phyloP scores from a whole-genome alignment of 257 asterid species.

The Plantago ovata region DNA sequence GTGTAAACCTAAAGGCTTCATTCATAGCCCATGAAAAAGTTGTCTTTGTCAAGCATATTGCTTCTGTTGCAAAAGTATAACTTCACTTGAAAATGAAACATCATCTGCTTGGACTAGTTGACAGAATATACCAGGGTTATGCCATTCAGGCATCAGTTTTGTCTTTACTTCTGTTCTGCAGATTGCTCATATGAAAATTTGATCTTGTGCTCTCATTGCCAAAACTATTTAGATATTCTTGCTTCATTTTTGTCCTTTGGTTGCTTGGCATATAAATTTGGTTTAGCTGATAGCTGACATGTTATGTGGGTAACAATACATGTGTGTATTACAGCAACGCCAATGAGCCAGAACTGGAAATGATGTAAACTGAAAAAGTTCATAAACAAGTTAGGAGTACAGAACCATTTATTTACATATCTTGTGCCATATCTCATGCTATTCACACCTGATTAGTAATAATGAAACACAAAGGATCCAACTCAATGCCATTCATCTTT shows the following conservation, averaged over 20 bases:
- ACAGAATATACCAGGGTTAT: not conserved
- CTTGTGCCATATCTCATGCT: not conserved
- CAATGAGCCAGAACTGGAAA: too few relatives aligned
- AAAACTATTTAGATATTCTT: too few relatives aligned
- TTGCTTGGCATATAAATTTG: too few relatives aligned
- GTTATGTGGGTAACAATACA: too few relatives aligned
- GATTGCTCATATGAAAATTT: too few relatives aligned
- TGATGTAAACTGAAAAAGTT: too few relatives aligned
- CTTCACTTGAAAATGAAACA: not conserved
- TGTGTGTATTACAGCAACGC: too few relatives aligned
- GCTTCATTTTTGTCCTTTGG: too few relatives aligned
- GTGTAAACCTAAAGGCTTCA: constrained; percentile 16
- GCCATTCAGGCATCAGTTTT: not conserved
- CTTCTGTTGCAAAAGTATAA: not conserved
- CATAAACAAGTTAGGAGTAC: not conserved
- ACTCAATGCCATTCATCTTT: too few relatives aligned
- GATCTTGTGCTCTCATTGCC: too few relatives aligned
- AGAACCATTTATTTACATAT: not conserved
- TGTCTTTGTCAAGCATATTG: not conserved
- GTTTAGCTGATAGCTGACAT: too few relatives aligned
- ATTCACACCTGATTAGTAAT: not conserved
- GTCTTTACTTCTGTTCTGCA: not conserved
- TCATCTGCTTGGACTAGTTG: not conserved
- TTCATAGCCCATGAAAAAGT: not conserved
- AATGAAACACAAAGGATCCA: too few relatives aligned